Evolutionary conservation across 1,139 yeast species (phyloP).

Genomic region (Taphrina sp.): DNA sequence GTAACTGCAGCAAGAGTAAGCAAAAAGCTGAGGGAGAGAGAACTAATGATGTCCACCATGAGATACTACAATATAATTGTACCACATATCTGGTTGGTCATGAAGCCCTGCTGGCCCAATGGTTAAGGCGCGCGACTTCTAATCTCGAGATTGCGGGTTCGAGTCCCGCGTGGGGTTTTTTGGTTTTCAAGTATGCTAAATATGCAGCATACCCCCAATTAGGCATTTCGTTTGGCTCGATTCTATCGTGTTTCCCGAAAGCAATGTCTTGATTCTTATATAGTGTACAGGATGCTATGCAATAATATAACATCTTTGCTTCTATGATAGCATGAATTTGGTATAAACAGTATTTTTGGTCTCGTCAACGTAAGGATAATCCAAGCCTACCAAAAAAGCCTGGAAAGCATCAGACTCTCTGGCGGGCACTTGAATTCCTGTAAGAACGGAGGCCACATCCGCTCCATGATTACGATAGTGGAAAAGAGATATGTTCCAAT

Average conservation of each 20-base stretch:
- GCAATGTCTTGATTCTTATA: background rate
- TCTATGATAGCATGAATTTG: constrained; percentile 29
- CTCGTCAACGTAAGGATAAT: constrained; percentile 77
- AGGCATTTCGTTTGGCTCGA: constrained; percentile 9
- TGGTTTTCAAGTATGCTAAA: background rate
- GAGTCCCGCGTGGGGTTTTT: background rate
- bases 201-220: constrained; percentile 8
- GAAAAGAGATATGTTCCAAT: constrained; percentile 91
- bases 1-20: no score
- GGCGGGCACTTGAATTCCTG: constrained; percentile 83
- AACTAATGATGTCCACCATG: no score
- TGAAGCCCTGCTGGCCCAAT: no score
- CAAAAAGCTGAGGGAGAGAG: no score
- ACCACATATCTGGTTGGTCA: no score
- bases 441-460: constrained; percentile 86
- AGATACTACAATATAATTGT: no score
- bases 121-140: no score
- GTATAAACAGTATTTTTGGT: constrained; percentile 74
- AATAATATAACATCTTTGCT: no score
- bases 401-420: constrained; percentile 64
- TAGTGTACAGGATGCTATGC: no score
- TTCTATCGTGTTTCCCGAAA: background rate
- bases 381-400: constrained; percentile 64
- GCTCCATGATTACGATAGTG: constrained; percentile 97
- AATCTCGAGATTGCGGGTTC: no score